Conservation (phyloP, 192 early-diverging fungal genomes). For the Coemansia umbellata region DNA sequence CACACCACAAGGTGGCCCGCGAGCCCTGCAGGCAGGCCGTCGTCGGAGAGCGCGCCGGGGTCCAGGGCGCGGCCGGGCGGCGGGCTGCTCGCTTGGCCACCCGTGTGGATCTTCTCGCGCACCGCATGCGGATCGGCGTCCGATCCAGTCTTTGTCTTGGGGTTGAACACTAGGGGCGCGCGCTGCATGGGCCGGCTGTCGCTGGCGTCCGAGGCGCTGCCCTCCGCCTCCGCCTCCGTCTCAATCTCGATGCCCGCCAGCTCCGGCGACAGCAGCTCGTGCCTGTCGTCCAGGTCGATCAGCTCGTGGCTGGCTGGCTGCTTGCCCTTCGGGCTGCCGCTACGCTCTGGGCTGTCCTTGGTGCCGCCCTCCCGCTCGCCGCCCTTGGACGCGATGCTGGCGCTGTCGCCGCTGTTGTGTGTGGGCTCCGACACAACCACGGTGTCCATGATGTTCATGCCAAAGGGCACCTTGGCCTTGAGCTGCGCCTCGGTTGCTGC, state of each 20-base stretch:
- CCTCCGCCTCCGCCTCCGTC: conserved; percentile 1
- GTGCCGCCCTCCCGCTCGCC: background rate
- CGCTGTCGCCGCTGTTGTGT: conserved; percentile 12
- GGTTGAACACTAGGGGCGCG: conserved; percentile 42
- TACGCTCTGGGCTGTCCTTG: background rate
- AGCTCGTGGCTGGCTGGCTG: conserved; percentile 6
- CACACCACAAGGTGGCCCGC: conserved; percentile 62
- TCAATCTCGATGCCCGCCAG: conserved; percentile 36
- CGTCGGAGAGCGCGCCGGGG: conserved; percentile 13
- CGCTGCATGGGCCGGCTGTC: conserved; percentile 21
- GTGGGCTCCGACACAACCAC: conserved; percentile 27
- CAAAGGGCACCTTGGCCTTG: conserved; percentile 38
- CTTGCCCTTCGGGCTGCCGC: conserved; percentile 1
- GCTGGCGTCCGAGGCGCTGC: conserved; percentile 6
- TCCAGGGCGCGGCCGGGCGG: background rate
- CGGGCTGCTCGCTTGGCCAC: background rate
- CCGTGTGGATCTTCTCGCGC: background rate
- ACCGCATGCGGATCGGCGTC: conserved; percentile 5
- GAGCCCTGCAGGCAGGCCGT: conserved; percentile 41
- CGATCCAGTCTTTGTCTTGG: conserved; percentile 18
- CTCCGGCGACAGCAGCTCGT: conserved; percentile 20
- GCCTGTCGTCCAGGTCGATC: conserved; percentile 14
- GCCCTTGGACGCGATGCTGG: conserved; percentile 1
- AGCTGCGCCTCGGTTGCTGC: conserved; percentile 21
- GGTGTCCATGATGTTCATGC: conserved; percentile 50